phyloP scores from a whole-genome alignment of 2,329 filamentous ascomycete genomes.

The Byssoonygena ceratinophila region DNA sequence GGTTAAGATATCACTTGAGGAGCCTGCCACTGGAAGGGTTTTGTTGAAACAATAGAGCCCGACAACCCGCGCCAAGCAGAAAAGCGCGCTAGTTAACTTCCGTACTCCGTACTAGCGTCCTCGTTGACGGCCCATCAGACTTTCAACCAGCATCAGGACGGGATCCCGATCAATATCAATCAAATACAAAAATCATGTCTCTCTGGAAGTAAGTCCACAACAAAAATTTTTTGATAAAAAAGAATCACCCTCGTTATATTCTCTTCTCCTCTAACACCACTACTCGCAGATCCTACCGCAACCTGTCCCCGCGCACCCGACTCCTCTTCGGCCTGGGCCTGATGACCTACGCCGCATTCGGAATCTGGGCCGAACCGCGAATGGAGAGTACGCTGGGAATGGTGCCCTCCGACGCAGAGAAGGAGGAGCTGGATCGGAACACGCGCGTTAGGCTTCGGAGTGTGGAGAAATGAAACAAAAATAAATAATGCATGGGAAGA shows the following conservation, averaged over 20 bases:
- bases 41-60: too few relatives aligned
- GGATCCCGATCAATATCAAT: too few relatives aligned
- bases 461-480: conserved; percentile 17
- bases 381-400: conserved; percentile 64
- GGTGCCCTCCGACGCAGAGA: conserved; percentile 62
- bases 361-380: conserved; percentile 61
- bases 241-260: background rate
- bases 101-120: too few relatives aligned
- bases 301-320: conserved; percentile 59
- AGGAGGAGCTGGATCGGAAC: conserved; percentile 49
- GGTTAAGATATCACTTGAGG: too few relatives aligned
- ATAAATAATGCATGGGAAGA: too few relatives aligned
- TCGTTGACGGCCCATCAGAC: too few relatives aligned
- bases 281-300: conserved; percentile 62
- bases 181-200: conserved; percentile 6
- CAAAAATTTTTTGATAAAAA: too few relatives aligned
- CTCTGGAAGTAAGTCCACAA: background rate
- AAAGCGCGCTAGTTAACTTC: too few relatives aligned
- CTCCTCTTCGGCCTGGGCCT: conserved; percentile 61
- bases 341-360: conserved; percentile 63
- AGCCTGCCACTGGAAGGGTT: too few relatives aligned
- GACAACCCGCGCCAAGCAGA: too few relatives aligned
- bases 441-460: conserved; percentile 22
- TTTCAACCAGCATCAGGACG: too few relatives aligned
- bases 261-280: background rate